Evolutionary conservation across 1,139 yeast genomes (phyloP).

Genomic region (Kodamaea plutei): DNA sequence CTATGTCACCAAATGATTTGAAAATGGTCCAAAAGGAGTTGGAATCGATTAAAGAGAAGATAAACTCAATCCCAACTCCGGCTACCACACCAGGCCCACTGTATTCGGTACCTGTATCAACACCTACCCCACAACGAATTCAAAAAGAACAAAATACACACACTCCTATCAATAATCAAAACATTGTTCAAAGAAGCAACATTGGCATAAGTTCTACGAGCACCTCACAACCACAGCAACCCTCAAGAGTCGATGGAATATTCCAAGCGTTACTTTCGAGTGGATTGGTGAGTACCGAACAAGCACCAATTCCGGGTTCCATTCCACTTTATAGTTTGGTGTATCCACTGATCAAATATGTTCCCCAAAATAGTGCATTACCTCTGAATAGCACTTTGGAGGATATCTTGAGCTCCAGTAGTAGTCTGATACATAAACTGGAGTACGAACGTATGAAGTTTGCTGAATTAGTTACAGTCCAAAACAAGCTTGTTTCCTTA

Average conservation of each 20-base stretch:
- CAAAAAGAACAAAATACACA: slow-evolving; percentile 1
- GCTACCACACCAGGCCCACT: slow-evolving; percentile 14
- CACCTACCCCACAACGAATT: slow-evolving; percentile 5
- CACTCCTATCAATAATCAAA: not conserved
- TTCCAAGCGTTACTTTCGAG: slow-evolving; percentile 33
- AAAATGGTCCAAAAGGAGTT: slow-evolving; percentile 37
- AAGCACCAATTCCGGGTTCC: slow-evolving; percentile 42
- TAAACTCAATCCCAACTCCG: slow-evolving; percentile 18
- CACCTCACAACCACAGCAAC: not conserved
- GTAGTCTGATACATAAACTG: slow-evolving; percentile 15
- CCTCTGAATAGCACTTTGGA: slow-evolving; percentile 30
- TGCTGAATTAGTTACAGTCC: slow-evolving; percentile 25
- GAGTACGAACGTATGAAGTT: slow-evolving; percentile 22
- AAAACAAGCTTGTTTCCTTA: slow-evolving; percentile 18
- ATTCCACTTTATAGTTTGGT: slow-evolving; percentile 34
- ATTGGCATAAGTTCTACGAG: not conserved
- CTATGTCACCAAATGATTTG: slow-evolving; percentile 41
- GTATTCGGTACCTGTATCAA: slow-evolving; percentile 3
- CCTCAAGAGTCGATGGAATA: slow-evolving; percentile 10
- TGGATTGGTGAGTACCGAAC: slow-evolving; percentile 39
- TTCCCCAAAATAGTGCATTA: slow-evolving; percentile 15
- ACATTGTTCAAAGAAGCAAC: not conserved
- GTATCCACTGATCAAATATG: slow-evolving; percentile 33
- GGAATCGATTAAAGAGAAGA: slow-evolving; percentile 34
- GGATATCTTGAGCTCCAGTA: slow-evolving; percentile 25